Percentiles rank a stretch among this genome's conserved stretches.
Evolutionary conservation across 176 grass and related monocot species (phyloP).

Genomic region (Phyllostachys edulis): DNA sequence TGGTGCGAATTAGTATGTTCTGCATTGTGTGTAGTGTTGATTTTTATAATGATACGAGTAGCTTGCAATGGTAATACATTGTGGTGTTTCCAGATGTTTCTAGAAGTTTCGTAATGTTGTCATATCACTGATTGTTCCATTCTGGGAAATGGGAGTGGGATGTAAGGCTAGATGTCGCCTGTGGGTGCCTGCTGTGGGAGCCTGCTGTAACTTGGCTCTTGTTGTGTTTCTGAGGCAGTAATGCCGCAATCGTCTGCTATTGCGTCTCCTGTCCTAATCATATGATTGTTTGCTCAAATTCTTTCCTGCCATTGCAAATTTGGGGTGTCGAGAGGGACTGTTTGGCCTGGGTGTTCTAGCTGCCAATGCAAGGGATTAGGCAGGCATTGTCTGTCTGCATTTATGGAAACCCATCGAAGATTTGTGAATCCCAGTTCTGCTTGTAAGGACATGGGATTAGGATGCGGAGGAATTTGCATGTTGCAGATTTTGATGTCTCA

Average conservation of each 20-base stretch:
- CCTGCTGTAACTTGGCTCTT: neutral
- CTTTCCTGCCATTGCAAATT: neutral
- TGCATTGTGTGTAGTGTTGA: neutral
- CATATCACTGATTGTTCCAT: neutral
- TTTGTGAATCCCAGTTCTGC: no score
- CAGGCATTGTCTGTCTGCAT: neutral
- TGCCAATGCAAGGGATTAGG: neutral
- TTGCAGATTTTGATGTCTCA: no score
- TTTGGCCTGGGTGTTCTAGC: neutral
- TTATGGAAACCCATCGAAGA: no score
- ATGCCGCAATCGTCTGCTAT: neutral
- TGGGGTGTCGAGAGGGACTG: neutral
- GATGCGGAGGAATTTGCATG: no score
- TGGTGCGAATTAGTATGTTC: neutral
- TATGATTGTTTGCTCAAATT: neutral
- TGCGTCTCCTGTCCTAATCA: neutral
- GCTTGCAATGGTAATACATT: neutral
- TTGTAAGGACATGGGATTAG: no score
- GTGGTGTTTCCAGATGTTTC: slow-evolving; percentile 2
- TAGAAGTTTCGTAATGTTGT: neutral
- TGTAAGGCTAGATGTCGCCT: neutral
- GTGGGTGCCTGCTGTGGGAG: neutral
- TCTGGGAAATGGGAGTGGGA: slow-evolving; percentile 17
- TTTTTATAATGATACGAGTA: neutral
- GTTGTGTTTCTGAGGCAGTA: no score